Percentiles rank a stretch among this genome's conserved stretches.
phyloP scores from a whole-genome alignment of 192 early-diverging fungal genomes.

The Coemansia sp. region DNA sequence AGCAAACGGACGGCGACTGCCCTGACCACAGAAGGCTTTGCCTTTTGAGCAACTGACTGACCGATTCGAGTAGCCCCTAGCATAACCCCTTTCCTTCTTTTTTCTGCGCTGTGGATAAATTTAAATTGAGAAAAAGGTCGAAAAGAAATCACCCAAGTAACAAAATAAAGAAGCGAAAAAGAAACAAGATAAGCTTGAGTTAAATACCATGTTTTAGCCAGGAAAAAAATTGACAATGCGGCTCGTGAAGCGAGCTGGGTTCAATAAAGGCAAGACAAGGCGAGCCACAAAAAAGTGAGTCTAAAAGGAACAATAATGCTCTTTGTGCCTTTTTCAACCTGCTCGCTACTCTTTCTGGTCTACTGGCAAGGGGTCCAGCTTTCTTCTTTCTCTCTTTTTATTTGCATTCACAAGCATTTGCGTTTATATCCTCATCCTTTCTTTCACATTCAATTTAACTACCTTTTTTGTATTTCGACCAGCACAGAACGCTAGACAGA shows the following conservation, averaged over 20 bases:
- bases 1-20: conserved; percentile 6
- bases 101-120: no score
- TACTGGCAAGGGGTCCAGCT: neutral
- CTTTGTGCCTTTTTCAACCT: neutral
- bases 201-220: no score
- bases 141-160: neutral
- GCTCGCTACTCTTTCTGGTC: neutral
- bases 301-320: no score
- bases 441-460: neutral
- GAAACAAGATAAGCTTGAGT: neutral
- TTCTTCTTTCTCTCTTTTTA: neutral
- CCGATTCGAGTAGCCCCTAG: conserved; percentile 16
- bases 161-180: neutral
- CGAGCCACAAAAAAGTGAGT: neutral
- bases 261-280: no score
- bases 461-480: neutral
- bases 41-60: conserved; percentile 11
- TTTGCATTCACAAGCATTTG: neutral
- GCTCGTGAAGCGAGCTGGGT: no score
- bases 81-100: neutral
- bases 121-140: neutral
- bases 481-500: neutral
- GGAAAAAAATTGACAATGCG: no score
- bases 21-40: neutral
- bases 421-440: neutral